phyloP scores from a whole-genome alignment of 345 rosid genomes.

The Populus davidiana region DNA sequence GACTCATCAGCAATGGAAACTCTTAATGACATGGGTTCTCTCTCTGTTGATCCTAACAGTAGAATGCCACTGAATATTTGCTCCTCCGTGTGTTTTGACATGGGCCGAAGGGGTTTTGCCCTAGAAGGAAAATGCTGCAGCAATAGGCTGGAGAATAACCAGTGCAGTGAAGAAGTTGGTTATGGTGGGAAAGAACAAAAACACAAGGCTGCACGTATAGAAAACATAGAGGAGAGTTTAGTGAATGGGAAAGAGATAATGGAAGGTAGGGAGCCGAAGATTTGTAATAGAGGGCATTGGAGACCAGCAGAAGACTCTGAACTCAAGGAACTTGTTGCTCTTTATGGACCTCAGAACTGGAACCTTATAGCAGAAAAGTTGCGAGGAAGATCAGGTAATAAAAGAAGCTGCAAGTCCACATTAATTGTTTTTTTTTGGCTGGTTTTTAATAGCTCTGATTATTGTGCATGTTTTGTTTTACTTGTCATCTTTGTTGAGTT shows the following conservation, averaged over 20 bases:
- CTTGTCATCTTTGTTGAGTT: not conserved
- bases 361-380: constrained; percentile 41
- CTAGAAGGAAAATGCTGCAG: constrained; percentile 18
- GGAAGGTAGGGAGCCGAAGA: constrained; percentile 15
- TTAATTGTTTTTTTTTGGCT: not conserved
- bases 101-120: constrained; percentile 21
- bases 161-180: constrained; percentile 14
- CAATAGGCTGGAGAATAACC: constrained; percentile 14
- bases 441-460: not conserved
- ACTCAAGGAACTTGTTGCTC: constrained; percentile 40
- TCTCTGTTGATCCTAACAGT: constrained; percentile 1
- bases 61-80: not conserved
- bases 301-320: constrained; percentile 44
- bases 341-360: constrained; percentile 49
- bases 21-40: constrained; percentile 21
- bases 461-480: too few relatives aligned
- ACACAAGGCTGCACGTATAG: constrained; percentile 1
- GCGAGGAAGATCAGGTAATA: constrained; percentile 44
- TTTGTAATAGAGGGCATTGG: constrained; percentile 44
- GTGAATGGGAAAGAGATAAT: not conserved
- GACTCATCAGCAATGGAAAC: constrained; percentile 24
- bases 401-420: not conserved
- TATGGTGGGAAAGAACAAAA: not conserved
- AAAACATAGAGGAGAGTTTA: not conserved
- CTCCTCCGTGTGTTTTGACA: not conserved